phyloP scores from a whole-genome alignment of 2,329 filamentous ascomycete genomes.

The Diaporthe amygdali region DNA sequence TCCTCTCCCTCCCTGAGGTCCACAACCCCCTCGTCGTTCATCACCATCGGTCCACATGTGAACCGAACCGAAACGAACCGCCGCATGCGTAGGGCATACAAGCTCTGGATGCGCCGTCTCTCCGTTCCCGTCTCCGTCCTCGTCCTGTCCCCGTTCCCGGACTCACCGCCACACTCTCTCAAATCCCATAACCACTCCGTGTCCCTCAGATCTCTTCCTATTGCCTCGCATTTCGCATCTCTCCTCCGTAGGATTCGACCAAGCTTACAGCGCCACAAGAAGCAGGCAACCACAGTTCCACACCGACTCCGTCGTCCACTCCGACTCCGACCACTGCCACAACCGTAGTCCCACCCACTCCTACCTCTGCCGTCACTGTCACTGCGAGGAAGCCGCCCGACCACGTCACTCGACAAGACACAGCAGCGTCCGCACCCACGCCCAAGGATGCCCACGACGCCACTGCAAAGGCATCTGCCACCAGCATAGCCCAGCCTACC shows the following conservation, averaged over 20 bases:
- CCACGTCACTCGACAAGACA: slow-evolving; percentile 3
- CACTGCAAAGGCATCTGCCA: not conserved
- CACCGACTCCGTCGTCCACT: not conserved
- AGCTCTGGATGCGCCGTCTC: not conserved
- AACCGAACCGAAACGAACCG: not conserved
- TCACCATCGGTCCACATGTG: not conserved
- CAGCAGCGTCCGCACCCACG: not conserved
- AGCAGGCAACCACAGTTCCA: slow-evolving; percentile 16
- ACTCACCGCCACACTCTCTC: slow-evolving; percentile 1
- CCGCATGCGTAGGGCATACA: not conserved
- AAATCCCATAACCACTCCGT: not conserved
- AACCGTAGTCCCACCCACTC: slow-evolving; percentile 9
- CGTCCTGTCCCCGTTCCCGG: not conserved
- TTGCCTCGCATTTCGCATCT: not conserved
- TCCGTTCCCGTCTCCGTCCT: not conserved
- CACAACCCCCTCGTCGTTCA: not conserved
- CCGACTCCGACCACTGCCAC: slow-evolving; percentile 14
- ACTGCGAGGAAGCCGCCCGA: not conserved
- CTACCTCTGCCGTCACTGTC: not conserved
- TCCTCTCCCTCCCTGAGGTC: not conserved
- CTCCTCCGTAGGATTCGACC: not conserved
- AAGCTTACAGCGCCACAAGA: slow-evolving; percentile 11
- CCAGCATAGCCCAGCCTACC: not conserved
- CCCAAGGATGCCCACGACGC: slow-evolving; percentile 15
- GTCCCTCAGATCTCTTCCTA: not conserved